Percentiles rank a stretch among this genome's conserved stretches.
These are phyloP conservation scores for Pseudocercospora fuligena DNA, from an alignment of 2,329 filamentous ascomycete genomes.

Conservation along the genomic window DNA sequence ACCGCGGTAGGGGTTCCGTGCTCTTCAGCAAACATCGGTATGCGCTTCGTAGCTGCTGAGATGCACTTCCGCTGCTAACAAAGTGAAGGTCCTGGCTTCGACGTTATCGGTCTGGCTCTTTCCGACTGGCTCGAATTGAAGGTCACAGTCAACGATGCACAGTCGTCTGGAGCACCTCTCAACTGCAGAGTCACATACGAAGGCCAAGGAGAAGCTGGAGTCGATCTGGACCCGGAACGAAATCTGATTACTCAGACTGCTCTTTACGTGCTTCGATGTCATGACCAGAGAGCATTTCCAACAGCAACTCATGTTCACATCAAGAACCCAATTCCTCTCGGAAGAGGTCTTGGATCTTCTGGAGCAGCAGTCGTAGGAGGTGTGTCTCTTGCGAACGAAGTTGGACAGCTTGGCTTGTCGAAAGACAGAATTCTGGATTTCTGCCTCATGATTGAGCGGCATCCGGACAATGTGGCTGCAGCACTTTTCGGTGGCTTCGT, in stretches of 20 bases:
- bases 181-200: conserved; percentile 94
- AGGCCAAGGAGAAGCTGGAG: conserved; percentile 76
- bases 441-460: conserved; percentile 93
- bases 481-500: conserved; percentile 96
- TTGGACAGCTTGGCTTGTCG: conserved; percentile 76
- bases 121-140: conserved; percentile 91
- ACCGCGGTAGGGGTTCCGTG: conserved; percentile 67
- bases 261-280: conserved; percentile 91
- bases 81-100: conserved; percentile 78
- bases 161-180: conserved; percentile 64
- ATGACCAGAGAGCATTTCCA: conserved; percentile 84
- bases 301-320: conserved; percentile 88
- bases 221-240: conserved; percentile 79
- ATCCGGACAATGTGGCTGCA: conserved; percentile 93
- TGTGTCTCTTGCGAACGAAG: conserved; percentile 89
- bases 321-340: conserved; percentile 91
- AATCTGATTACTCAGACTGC: conserved; percentile 95
- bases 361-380: conserved; percentile 94
- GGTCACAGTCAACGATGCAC: conserved; percentile 71
- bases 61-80: conserved; percentile 15
- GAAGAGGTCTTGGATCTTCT: conserved; percentile 90
- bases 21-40: conserved; percentile 93
- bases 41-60: not conserved
- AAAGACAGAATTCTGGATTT: conserved; percentile 90
- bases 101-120: conserved; percentile 93